Base-by-base conservation (phyloP, 345 rosid species). In the Balakata baccata region DNA sequence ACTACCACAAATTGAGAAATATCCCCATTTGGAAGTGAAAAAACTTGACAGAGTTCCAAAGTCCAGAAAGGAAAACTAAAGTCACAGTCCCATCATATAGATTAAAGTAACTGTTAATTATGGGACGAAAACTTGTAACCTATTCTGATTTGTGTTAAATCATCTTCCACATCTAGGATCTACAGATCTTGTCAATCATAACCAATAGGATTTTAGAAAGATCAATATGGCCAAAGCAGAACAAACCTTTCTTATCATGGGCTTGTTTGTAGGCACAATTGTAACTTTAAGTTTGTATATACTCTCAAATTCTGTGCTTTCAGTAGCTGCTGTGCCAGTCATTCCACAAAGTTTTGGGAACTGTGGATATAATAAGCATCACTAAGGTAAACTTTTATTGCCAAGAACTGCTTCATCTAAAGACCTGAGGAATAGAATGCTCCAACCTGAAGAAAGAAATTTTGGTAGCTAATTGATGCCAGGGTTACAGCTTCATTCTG, bases 301-400 rank as follows among this genome's bases (percentile, higher is more conserved):
- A 88, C 97, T 94, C 85, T 90, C 97, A 83, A 94, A 94, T 86
- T 94, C 98, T 45, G 97, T 87, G 82, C 91, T 86, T 83, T 94
- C 98, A 45, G 98, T 94, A 2, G 97, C 90, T 23, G 98, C 98
- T 75, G 98, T 94, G 58, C 98, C 97, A 81, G 98, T 94, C 98
- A 94, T 94, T 69, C 97, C 98, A 71, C 98, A 94, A 75, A 92
- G 97, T 88, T 88, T 94, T 25, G 97, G 97, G 75, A 92, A 94
- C 98, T 94, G 87, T 74, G 70, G 39, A 75, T 20, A 75, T 41
- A 52, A 63, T n/a, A 60, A 46, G 81, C 73, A 59, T 69, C 52
- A 57, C 43, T 66, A 74, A 66, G 68, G 20, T 60, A 39, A 76
- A 75, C 73, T 22, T 66, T 34, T 16, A 41, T 66, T 41, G 65